Conservation (phyloP, 2,329 filamentous ascomycete genomes). For the Tolypocladium paradoxum region DNA sequence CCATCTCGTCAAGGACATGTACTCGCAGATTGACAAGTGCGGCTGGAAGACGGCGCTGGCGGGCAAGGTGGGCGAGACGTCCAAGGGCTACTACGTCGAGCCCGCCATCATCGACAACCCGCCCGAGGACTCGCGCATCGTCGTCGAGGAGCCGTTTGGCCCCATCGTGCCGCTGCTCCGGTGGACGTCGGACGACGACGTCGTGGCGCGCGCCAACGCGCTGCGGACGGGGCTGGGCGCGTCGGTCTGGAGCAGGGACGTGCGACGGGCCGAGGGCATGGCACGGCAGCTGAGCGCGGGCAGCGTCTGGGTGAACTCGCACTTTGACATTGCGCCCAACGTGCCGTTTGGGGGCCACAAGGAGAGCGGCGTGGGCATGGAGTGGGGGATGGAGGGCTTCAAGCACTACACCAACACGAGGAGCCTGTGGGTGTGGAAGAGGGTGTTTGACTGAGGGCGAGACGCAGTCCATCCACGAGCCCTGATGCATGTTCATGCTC, state of each 20-base stretch:
- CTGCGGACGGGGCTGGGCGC: slow-evolving; percentile 42
- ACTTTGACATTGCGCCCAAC: slow-evolving; percentile 25
- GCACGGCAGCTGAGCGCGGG: slow-evolving; percentile 45
- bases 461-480: too few relatives aligned
- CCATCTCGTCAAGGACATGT: slow-evolving; percentile 3
- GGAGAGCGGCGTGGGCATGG: slow-evolving; percentile 37
- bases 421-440: slow-evolving; percentile 15
- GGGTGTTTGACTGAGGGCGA: slow-evolving; percentile 9
- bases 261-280: slow-evolving; percentile 37
- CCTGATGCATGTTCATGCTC: too few relatives aligned
- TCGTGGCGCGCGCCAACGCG: slow-evolving; percentile 43
- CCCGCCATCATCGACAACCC: slow-evolving; percentile 10
- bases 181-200: slow-evolving; percentile 51
- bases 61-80: background rate
- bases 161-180: slow-evolving; percentile 53
- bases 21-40: background rate
- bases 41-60: background rate
- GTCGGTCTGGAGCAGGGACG: slow-evolving; percentile 46
- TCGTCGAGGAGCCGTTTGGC: slow-evolving; percentile 39
- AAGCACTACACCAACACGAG: slow-evolving; percentile 20
- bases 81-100: slow-evolving; percentile 10
- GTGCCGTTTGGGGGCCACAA: slow-evolving; percentile 40
- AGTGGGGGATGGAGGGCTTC: slow-evolving; percentile 30
- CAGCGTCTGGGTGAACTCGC: slow-evolving; percentile 48
- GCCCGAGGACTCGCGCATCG: slow-evolving; percentile 38